Conservation (phyloP, 768 basidiomycete species). For the Boletus huronensis region DNA sequence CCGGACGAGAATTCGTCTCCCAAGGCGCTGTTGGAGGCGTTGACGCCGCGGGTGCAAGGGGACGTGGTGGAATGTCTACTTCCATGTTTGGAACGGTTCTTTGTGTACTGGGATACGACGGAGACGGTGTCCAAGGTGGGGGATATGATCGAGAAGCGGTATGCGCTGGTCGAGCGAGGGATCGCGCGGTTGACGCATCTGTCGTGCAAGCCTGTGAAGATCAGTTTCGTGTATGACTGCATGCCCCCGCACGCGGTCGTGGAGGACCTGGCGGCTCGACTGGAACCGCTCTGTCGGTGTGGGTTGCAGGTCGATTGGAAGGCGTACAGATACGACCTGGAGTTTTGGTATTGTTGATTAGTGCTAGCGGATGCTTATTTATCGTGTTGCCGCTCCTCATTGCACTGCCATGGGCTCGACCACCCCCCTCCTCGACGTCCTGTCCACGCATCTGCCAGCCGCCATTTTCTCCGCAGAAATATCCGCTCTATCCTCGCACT, state of each 20-base stretch:
- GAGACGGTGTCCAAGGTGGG: constrained; percentile 26
- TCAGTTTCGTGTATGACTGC: constrained; percentile 13
- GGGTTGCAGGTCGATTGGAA: constrained; percentile 24
- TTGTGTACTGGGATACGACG: constrained; percentile 24
- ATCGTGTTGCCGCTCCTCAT: too few relatives aligned
- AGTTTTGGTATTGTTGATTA: constrained; percentile 20
- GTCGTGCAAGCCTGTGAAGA: constrained; percentile 22
- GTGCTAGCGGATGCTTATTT: too few relatives aligned
- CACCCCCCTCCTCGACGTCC: constrained; percentile 26
- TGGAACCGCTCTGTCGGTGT: constrained; percentile 17
- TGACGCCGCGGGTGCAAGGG: constrained; percentile 19
- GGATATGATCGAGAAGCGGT: constrained; percentile 24
- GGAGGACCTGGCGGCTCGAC: constrained; percentile 18
- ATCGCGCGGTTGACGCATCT: constrained; percentile 14
- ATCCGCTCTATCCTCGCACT: not conserved
- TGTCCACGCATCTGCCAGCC: constrained; percentile 20
- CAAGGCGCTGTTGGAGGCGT: constrained; percentile 10
- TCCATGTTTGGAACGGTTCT: constrained; percentile 16
- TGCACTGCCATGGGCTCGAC: too few relatives aligned
- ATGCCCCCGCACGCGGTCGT: constrained; percentile 8
- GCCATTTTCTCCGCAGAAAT: constrained; percentile 7
- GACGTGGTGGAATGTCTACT: constrained; percentile 17
- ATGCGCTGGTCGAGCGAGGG: constrained; percentile 8
- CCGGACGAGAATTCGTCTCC: constrained; percentile 24
- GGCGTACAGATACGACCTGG: constrained; percentile 17